Base-by-base conservation (phyloP, 2,329 filamentous ascomycete genomes). In the Lachnellula subtilissima region DNA sequence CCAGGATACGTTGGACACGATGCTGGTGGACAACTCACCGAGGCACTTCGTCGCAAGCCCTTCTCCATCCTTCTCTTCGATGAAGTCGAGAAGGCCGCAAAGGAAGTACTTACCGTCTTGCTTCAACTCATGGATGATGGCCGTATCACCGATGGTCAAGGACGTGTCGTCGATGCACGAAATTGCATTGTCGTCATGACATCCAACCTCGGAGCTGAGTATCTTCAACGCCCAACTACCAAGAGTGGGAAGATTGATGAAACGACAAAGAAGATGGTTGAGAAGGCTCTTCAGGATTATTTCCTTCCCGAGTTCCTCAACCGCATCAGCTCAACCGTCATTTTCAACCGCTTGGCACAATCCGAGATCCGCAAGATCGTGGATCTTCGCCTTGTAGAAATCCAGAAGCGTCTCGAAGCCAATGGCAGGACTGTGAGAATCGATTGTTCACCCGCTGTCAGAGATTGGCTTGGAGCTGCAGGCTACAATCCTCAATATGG, bases 141-240 rank as follows among this genome's bases (percentile, higher is more conserved):
- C 32, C 91, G 94, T 67, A 97, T 99, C 73, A 99, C 94, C 14
- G 94, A 99, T 70, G 94, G 94, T 48, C 95, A 97, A 82, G 94
- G 94, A 70, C 86, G 94, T 71, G 81, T 97, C 50, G 86, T 99
- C 54, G 94, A 99, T 67, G 94, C 93, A 58, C 91, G 87, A 75
- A 99, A 99, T 80, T 97, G 93, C 72, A 97, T 99, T 65, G 93
- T 99, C 45, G 94, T 99, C 74, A 96, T 99, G 91, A 99, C 94
- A 0, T 97, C 91, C 68, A 99, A 99, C 77, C 74, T 99, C 59
- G 94, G 94, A 63, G 94, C 94, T 35, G 94, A 97, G 72, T 96
- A 87, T 72, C 87, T 99, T n/a, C 78, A 89, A 40, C 87, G 91
- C 22, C 87, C 89, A 15, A 85, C 86, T 54, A 83, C 82, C 51